Conservation (phyloP, 169 alveolate species). For the Ichthyophthirius multifiliis region DNA sequence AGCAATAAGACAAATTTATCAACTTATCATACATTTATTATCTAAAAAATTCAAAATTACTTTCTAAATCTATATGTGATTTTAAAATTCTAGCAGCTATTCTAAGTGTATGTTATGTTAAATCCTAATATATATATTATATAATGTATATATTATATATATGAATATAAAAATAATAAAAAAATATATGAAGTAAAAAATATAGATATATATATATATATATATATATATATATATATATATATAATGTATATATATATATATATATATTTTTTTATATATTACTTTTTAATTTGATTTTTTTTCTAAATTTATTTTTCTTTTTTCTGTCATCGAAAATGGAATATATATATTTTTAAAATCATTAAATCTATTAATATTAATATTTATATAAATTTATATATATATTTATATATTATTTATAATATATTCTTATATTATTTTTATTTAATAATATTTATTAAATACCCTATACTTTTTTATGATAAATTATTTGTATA, state of each 20-base stretch:
- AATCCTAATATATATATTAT: not conserved
- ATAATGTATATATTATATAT: not conserved
- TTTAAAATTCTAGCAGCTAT: not conserved
- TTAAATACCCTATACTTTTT: not conserved
- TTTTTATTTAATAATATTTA: not conserved
- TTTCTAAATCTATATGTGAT: not conserved
- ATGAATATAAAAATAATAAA: no score
- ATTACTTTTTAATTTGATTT: not conserved
- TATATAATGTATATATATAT: no score
- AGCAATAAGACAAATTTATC: not conserved
- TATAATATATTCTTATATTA: no score
- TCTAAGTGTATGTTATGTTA: not conserved
- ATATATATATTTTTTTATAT: no score
- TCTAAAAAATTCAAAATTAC: not conserved
- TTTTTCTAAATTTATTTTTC: not conserved
- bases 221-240: no score
- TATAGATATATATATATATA: no score
- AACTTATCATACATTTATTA: not conserved
- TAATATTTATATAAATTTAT: not conserved
- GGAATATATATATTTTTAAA: not conserved
- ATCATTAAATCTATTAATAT: not conserved
- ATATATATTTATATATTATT: no score
- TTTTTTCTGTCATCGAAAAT: not conserved
- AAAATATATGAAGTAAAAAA: no score
- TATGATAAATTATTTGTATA: not conserved